These are phyloP conservation scores for Colletotrichum musicola DNA, from an alignment of 2,329 filamentous ascomycete genomes.

Conservation along the genomic window DNA sequence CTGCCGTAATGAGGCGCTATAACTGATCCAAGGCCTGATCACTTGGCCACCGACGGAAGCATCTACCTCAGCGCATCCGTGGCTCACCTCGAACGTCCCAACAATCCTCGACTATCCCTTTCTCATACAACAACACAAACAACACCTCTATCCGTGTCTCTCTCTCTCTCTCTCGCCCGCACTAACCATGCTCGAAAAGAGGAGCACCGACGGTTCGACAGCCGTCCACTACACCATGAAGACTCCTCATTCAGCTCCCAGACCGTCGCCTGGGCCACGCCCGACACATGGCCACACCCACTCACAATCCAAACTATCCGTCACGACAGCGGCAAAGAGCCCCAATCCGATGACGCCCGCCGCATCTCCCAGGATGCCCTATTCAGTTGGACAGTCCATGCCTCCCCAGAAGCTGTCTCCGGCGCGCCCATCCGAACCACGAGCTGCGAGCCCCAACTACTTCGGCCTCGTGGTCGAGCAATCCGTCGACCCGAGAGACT, in stretches of 20 bases:
- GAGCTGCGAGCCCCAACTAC: slow-evolving; percentile 82
- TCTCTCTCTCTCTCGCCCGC: slow-evolving; percentile 13
- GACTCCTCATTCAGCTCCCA: slow-evolving; percentile 50
- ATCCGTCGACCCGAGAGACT: slow-evolving; percentile 71
- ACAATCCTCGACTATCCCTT: slow-evolving; percentile 18
- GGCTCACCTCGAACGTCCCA: slow-evolving; percentile 7
- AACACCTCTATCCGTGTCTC: background rate
- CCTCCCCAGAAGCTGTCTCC: slow-evolving; percentile 64
- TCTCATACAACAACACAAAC: background rate
- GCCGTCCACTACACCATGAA: slow-evolving; percentile 61
- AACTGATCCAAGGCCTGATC: slow-evolving; percentile 32
- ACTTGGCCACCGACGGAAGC: slow-evolving; percentile 37
- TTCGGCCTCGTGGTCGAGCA: slow-evolving; percentile 80
- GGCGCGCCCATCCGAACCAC: slow-evolving; percentile 50
- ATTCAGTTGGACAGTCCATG: slow-evolving; percentile 67
- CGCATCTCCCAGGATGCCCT: slow-evolving; percentile 63
- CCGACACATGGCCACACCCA: slow-evolving; percentile 52
- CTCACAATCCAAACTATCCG: slow-evolving; percentile 57
- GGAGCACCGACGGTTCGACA: slow-evolving; percentile 49
- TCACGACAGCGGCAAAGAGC: slow-evolving; percentile 42
- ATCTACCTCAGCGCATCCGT: slow-evolving; percentile 31
- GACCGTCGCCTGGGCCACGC: slow-evolving; percentile 50
- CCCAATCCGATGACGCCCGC: slow-evolving; percentile 64
- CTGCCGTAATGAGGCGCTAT: slow-evolving; percentile 34
- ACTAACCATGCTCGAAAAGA: slow-evolving; percentile 49